Base-by-base conservation (phyloP, 2,329 filamentous ascomycete genomes). In the Scopulariopsis brevicaulis region DNA sequence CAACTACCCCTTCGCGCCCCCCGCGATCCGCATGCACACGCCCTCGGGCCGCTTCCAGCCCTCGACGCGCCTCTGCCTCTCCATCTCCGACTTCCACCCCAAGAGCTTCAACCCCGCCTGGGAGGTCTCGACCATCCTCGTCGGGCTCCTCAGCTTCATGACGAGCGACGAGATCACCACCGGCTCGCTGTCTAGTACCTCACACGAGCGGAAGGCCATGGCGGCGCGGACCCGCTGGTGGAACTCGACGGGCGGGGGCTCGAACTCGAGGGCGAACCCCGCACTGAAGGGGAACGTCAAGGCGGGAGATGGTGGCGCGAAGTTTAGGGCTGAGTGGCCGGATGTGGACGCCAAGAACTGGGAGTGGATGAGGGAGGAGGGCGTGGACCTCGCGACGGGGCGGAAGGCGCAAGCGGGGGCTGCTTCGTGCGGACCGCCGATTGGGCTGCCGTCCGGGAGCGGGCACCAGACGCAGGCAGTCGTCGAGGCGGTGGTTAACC, bases 91-190 rank as follows among this genome's bases (percentile, higher is more conserved):
- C 70, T 99, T 97, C 74, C 94, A 99, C 69, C 94, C 94, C 4
- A 96, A 96, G 71, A 93, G 88, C 32, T 99, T 97, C 78, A 99
- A 99, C 70, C 94, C 94, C 1, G 92, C 94, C 1, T 99, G 94
- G 94, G 93, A 96, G 68, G 94, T 99, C 8, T 93, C 88, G 58
- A 99, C 94, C 0, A 99, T 99, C 63, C 77, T 99, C 18, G 95
- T 96, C 58, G 94, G 94, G 11, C 81, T 99, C 32, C 77, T 97
- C 62, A 95, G 89, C 46, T 99, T 99, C 73, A 99, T 99, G 94
- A 97, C 93, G 2, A 90, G 89, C 63, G 93, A 99, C 68, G 94
- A 99, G 75, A 96, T 97, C 88, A 99, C 94, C 0, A 97, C 94
- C 0, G 94, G 94, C 2, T 92, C 87, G 34, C 83, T 99, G 34